Base-by-base conservation (phyloP, 441 rosid genomes). In the Jatropha multifida region DNA sequence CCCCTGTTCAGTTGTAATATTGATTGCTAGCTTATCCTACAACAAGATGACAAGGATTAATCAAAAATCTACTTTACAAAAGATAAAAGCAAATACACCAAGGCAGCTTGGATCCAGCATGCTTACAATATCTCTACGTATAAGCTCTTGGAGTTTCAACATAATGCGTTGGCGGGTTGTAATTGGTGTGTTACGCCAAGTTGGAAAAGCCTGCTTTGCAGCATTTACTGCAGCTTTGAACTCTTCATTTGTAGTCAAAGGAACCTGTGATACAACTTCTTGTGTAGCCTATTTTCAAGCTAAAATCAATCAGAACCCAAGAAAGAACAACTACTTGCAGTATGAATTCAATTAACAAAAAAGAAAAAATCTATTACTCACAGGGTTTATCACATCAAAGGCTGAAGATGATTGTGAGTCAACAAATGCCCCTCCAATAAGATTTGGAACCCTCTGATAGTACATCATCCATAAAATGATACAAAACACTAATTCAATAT, bases 121-220 rank as follows among this genome's bases (percentile, higher is more conserved):
- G 73, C 76, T 71, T 84, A 92, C 98, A 61, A 80, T 94, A 77
- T 94, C 90, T 77, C 92, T 89, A 27, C 94, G 91, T 61, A 94
- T 92, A 80, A 94, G 97, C 83, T 91, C 93, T 82, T 94, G 98
- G 60, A 94, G 88, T 85, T 94, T 94, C 38, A 94, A 78, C 98
- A 94, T 94, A 49, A 92, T 74, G 11, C 97, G 92, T 46, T 94
- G 98, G 20, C 97, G 91, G 15, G 97, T 83, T 0, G 97, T 92
- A 74, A 94, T 73, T 18, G 98, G 97, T 6, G 95, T 94, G 82
- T 85, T 90, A 68, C 91, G 89, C 98, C 98, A 94, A 3, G 85
- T 83, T 18, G 90, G 94, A 78, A 88, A 94, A 42, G 95, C 94
- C 69, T 89, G 78, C 81, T 92, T 92, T 13, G 98, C 98, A 14